Evolutionary conservation across 345 rosid genomes (phyloP), one percentile per base, ranked within the genome.

Genomic region (Populus simonii): DNA sequence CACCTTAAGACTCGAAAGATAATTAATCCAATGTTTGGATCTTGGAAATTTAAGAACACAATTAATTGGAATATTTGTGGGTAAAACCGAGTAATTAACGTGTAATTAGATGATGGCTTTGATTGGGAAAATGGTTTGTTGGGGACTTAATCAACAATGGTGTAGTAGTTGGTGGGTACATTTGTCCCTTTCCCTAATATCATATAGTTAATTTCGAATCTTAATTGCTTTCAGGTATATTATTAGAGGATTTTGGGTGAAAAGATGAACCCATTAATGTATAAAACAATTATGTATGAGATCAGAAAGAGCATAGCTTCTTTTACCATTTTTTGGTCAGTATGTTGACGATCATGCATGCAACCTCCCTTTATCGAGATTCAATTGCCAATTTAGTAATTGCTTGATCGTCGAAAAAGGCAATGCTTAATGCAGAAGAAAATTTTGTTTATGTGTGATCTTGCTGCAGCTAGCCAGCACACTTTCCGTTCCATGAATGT

Each of bases 351-450:
- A 51, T 75, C 71, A 75, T 66, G 15, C 51, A 8, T 29, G 7
- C 23, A 6, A 65, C 29, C 77, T 75, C 36, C 33, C 22, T 66
- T 17, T 66, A 29, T 66, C 66, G 33, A 3, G 23, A n/a, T 53
- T 68, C 49, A 33, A 31, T 63, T 35, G 41, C 27, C 18, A 41
- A 41, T 29, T 45, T n/a, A 73, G 38, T 45, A 23, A 41, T 27
- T 8, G 47, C 29, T 45, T 70, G 13, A 11, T 23, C 1, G 35
- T 18, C n/a, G 5, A 10, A 3, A 6, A 79, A 79, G 74, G 20
- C 20, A 17, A 74, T 79, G 65, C 82, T 79, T 79, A 79, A 74
- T 74, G 70, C 53, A 68, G 69, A 79, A 74, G 82, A 61, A 74
- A 74, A 5, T 16, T 43, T 67, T 29, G 16, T 16, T 53, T 61